Evolutionary conservation across 306 rosid genomes (phyloP), one percentile per base, ranked within the genome.

Genomic region (Citrullus amarus): DNA sequence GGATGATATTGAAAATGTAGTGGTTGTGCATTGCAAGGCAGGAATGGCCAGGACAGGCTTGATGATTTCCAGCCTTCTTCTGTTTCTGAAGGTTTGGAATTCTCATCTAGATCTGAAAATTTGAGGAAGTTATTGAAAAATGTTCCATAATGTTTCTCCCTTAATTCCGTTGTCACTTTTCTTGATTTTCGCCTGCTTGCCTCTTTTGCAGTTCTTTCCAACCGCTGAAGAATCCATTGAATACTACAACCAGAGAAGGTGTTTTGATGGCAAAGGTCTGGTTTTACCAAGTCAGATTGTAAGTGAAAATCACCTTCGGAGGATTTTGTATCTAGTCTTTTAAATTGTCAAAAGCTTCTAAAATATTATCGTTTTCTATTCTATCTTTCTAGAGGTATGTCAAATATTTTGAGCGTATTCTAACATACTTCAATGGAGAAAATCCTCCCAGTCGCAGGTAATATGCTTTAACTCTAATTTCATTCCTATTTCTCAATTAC

Each of bases 31-130:
- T 83, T 96, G 99, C 82, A 96, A 96, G 88, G 97, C 98, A 41
- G 99, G 99, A 83, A 96, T 92, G 98, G 98, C 98, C 1, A 84
- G 99, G 87, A 96, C 99, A 28, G 99, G 99, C 62, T 85, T 96
- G 91, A 96, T 92, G 98, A 96, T 96, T 81, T 92, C 97, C 80
- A 96, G 99, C 86, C 96, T 96, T 88, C 91, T 96, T 77, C 81
- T 96, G 43, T 96, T 87, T 88, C 83, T 96, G 77, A 91, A 92
- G 98, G 99, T 91, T 81, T 39, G 59, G 71, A 50, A 79, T 83
- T 63, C 25, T 18, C 15, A 55, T 46, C 44, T 53, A n/a, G 79
- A 83, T 79, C 77, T 51, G 76, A 43, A 80, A 76, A 51, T 70
- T 22, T 83, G 70, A 53, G 22, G 59, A 82, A 74, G 74, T 11